These are phyloP conservation scores for Solanum hybrid DNA, from an alignment of 305 asterid genomes.

Conservation along the genomic window DNA sequence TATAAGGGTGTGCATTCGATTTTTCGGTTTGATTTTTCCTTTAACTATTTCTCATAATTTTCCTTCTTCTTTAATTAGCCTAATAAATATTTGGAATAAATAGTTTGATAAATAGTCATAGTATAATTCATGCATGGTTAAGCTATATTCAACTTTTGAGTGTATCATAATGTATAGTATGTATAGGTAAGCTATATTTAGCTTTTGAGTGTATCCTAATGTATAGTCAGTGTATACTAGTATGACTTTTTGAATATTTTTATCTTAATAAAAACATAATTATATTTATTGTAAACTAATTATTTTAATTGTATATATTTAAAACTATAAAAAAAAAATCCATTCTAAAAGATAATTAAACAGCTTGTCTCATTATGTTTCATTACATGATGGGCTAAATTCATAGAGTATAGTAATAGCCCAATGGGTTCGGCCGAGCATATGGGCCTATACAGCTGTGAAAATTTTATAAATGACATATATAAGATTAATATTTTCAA, in stretches of 20 bases:
- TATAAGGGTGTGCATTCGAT: too few relatives aligned
- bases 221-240: not conserved
- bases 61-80: not conserved
- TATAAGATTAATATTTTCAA: too few relatives aligned
- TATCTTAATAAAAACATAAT: too few relatives aligned
- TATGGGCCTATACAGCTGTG: not conserved
- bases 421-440: not conserved
- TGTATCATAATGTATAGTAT: too few relatives aligned
- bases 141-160: not conserved
- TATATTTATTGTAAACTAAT: not conserved
- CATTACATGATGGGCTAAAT: not conserved
- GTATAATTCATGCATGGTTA: not conserved
- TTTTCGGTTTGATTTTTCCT: too few relatives aligned
- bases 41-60: too few relatives aligned
- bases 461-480: too few relatives aligned
- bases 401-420: not conserved
- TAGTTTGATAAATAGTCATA: too few relatives aligned
- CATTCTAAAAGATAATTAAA: too few relatives aligned
- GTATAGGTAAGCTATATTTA: not conserved
- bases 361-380: not conserved
- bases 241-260: not conserved
- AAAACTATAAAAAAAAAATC: too few relatives aligned
- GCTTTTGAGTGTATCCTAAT: not conserved
- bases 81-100: not conserved
- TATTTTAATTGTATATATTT: too few relatives aligned